Percentiles rank a stretch among this genome's conserved stretches.
phyloP scores from a whole-genome alignment of 78 protist genomes.

The Protostelium mycophagum region DNA sequence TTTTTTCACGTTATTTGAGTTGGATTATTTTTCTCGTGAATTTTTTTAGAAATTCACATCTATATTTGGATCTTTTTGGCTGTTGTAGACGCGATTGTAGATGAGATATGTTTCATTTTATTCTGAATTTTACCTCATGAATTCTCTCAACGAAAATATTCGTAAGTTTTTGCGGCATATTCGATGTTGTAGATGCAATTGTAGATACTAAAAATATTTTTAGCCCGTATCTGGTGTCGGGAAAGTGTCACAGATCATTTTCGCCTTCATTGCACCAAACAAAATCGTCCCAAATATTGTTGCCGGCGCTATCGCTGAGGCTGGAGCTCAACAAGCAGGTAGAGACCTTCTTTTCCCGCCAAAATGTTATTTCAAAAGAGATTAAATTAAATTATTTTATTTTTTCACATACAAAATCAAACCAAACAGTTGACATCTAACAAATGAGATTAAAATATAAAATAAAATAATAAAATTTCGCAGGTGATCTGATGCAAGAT shows the following conservation, averaged over 20 bases:
- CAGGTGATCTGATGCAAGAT: constrained; percentile 80
- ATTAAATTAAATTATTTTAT: not conserved
- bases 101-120: too few species aligned
- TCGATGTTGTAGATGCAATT: too few species aligned
- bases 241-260: constrained; percentile 69
- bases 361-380: not conserved
- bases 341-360: not conserved
- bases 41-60: too few species aligned
- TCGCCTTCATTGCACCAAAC: constrained; percentile 55
- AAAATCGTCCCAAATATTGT: constrained; percentile 62
- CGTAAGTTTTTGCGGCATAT: too few species aligned
- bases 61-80: too few species aligned
- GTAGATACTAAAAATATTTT: too few species aligned
- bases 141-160: too few species aligned
- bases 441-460: not conserved
- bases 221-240: constrained; percentile 75
- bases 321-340: constrained; percentile 64
- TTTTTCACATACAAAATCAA: not conserved
- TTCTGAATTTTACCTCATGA: too few species aligned
- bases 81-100: too few species aligned
- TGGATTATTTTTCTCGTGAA: too few species aligned
- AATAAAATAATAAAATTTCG: not conserved
- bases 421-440: not conserved
- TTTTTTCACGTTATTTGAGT: too few species aligned
- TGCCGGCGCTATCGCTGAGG: constrained; percentile 77